Percentiles rank a stretch among this genome's conserved stretches.
These are phyloP conservation scores for Macrocystidia cucumis DNA, from an alignment of 1,284 basidiomycete genomes.

Conservation along the genomic window DNA sequence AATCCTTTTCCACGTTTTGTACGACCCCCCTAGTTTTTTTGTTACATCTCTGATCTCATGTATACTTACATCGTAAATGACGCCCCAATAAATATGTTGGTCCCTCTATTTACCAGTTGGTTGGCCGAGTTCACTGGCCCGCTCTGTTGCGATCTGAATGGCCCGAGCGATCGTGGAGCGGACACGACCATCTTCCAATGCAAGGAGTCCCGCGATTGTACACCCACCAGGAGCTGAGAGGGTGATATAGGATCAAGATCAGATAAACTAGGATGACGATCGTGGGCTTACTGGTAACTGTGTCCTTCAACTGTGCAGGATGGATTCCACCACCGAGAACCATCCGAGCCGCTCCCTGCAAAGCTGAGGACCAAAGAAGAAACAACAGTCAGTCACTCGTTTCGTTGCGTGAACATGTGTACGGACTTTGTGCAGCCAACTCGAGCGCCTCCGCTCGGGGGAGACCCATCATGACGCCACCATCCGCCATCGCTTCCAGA, in stretches of 20 bases:
- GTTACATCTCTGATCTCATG: neutral
- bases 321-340: conserved; percentile 82
- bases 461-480: conserved; percentile 99
- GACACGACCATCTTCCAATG: conserved; percentile 91
- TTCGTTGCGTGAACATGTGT: too few species aligned
- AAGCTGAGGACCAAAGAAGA: conserved; percentile 42
- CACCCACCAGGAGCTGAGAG: conserved; percentile 90
- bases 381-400: too few species aligned
- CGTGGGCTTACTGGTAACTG: conserved; percentile 94
- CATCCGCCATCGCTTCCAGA: conserved; percentile 98
- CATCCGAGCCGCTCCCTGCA: conserved; percentile 98
- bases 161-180: conserved; percentile 93
- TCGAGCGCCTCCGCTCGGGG: conserved; percentile 92
- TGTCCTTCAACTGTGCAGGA: conserved; percentile 96
- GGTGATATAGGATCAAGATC: neutral
- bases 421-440: conserved; percentile 89
- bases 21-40: neutral
- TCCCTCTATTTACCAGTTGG: conserved; percentile 28
- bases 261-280: conserved; percentile 20
- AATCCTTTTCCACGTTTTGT: conserved; percentile 7
- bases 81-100: neutral
- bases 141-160: conserved; percentile 90
- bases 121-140: conserved; percentile 75
- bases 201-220: conserved; percentile 94
- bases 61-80: neutral